These are phyloP conservation scores for Vitis labrusca DNA, from an alignment of 164 flowering plant species.

Conservation along the genomic window DNA sequence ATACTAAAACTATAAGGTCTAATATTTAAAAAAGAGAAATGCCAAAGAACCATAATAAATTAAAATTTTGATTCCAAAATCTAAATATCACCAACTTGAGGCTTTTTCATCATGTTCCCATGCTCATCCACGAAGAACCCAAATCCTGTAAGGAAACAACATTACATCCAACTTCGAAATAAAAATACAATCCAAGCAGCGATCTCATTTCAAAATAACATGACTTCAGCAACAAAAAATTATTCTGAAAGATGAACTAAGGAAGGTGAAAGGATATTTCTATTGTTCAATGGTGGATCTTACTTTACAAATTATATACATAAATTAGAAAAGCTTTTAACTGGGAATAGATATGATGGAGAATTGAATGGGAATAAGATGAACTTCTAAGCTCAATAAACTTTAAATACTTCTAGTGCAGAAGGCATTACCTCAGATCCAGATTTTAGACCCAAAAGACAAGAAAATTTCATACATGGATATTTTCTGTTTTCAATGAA, in stretches of 20 bases:
- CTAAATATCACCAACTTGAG: constrained; percentile 63
- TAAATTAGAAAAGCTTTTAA: too few species aligned
- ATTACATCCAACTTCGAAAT: neutral
- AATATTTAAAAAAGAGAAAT: neutral
- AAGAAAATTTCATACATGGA: too few species aligned
- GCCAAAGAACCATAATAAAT: neutral
- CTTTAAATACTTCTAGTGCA: too few species aligned
- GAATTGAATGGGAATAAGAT: too few species aligned
- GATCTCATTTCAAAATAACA: neutral
- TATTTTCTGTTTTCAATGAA: too few species aligned
- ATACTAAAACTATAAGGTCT: neutral
- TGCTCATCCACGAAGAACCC: constrained; percentile 77
- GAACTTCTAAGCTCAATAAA: too few species aligned
- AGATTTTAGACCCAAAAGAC: too few species aligned
- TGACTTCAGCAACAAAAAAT: neutral
- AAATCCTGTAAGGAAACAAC: constrained; percentile 59
- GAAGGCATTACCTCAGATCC: too few species aligned
- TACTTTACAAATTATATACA: too few species aligned
- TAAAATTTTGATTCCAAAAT: neutral
- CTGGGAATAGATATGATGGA: too few species aligned
- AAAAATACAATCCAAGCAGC: neutral
- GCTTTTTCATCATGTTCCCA: constrained; percentile 77
- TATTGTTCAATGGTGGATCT: too few species aligned
- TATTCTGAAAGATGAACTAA: neutral
- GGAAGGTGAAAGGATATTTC: neutral